Evolutionary conservation across 352 stramenopile species (phyloP), one percentile per base, ranked within the genome.

Genomic region (Peronosclerospora sorghi): DNA sequence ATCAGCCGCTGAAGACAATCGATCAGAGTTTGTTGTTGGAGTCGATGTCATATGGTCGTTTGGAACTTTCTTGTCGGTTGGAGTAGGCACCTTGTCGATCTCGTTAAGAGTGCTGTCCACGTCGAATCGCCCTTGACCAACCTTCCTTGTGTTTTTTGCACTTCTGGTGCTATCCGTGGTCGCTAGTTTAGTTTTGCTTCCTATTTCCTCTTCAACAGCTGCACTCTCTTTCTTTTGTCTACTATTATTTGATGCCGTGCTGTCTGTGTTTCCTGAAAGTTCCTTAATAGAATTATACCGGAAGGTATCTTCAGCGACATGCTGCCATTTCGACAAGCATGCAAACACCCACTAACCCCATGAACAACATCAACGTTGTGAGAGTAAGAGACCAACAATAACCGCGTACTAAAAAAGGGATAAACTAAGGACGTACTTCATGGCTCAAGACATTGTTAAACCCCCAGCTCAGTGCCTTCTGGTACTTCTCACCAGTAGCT

Each of bases 401-500:
- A 8, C 21, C 21, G 6, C 21, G 4, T 26, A 3, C 3, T 6
- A 26, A 26, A 26, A 26, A 26, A 26, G 21, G 6, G 21, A 26
- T 6, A 17, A 48, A 36, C 26, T 18, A 15, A 17, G 38, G 35
- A 4, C 12, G 47, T 59, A 92, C 80, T 68, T 93, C 66, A 20
- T 83, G 74, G 21, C 62, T 76, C 40, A 91, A 57, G 19, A 93
- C 74, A 42, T 93, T 89, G 15, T 78, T 51, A 26, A 88, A 84
- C 32, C 63, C 56, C 81, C 81, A 93, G 41, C 71, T 86, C 41
- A 86, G 45, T 7, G 81, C 74, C 41, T 83, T 86, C 54, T 91
- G 85, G 56, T 78, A 93, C 41, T 93, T 93, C 35, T 93, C 81
- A 10, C 81, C 81, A 8, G 63, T 73, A 1, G 69, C 50, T 62